These are phyloP conservation scores for Aspergillus proliferans DNA, from an alignment of 2,329 filamentous ascomycete genomes.

Conservation along the genomic window DNA sequence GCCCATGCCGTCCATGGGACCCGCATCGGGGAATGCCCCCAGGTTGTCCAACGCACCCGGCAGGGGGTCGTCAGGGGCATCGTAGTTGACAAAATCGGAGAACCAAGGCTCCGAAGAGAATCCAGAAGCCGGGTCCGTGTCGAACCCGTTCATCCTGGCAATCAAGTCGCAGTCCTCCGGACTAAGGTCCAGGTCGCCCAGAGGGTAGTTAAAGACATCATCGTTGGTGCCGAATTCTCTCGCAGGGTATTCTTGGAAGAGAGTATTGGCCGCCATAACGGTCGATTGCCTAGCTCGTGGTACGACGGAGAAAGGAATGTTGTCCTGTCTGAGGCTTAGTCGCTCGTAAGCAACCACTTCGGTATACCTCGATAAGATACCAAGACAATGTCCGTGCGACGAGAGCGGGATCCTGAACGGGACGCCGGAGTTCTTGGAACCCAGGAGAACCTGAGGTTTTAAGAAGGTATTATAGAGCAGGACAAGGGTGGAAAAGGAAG, in stretches of 20 bases:
- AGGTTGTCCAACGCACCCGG: conserved; percentile 14
- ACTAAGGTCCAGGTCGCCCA: conserved; percentile 23
- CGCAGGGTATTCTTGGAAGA: conserved; percentile 7
- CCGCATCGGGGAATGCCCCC: conserved; percentile 3
- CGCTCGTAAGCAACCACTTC: conserved; percentile 10
- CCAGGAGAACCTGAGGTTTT: not conserved
- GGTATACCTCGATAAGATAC: not conserved
- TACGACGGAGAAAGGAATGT: not conserved
- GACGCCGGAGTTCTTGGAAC: not conserved
- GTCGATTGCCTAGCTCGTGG: not conserved
- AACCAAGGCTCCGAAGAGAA: conserved; percentile 17
- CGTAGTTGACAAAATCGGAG: conserved; percentile 18
- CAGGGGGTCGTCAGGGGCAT: conserved; percentile 12
- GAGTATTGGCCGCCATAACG: not conserved
- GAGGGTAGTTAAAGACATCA: conserved; percentile 26
- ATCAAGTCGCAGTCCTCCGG: conserved; percentile 22
- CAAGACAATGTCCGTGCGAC: not conserved
- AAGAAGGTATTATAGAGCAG: not conserved
- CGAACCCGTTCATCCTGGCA: conserved; percentile 16
- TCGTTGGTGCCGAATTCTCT: conserved; percentile 31
- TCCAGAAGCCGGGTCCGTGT: conserved; percentile 15
- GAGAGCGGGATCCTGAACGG: not conserved
- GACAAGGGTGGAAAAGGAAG: not conserved
- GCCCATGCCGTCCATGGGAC: conserved; percentile 10
- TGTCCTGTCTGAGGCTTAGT: not conserved